Evolutionary conservation across 441 rosid genomes (phyloP), one percentile per base, ranked within the genome.

Genomic region (Euphorbia celastroides): DNA sequence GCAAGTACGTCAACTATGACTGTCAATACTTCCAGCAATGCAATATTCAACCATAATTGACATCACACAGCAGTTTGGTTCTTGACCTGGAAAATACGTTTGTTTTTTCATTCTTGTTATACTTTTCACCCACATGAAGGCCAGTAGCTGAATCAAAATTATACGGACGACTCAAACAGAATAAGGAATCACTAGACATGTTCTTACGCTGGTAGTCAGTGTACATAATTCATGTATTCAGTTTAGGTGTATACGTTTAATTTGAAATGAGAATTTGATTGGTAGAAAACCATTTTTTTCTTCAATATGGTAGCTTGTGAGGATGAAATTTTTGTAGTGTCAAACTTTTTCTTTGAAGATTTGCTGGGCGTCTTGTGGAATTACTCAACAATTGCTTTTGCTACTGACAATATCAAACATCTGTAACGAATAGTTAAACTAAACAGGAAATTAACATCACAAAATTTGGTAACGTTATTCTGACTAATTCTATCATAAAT

Each of bases 11-110:
- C 64, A 69, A 80, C 32, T 86, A 75, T 68, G 80, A 86, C 57
- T 76, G 85, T 70, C 82, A 87, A 28, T 73, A 76, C 75, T 80
- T 90, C 60, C 97, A 84, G 70, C 89, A 81, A 30, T 93, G 96
- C 92, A 90, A 93, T 67, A 81, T 90, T 65, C 98, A 93, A 7
- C 72, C 62, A 61, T 90, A 83, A 78, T 62, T 42, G 70, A 72
- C 52, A 68, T 44, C 51, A 31, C 41, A 31, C 44, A 51, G 54
- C 64, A 56, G 26, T 55, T 65, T 62, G 54, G 42, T 57, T 48
- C 62, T 60, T 60, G 44, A 57, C 70, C 26, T 25, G 7, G 71
- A 67, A 69, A 61, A 38, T 46, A 70, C 50, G 50, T 12, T 10
- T 10, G n/a, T 10, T 62, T 72, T 74, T 72, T 63, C 75, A 77